These are phyloP conservation scores for Actinidia chinensis DNA, from an alignment of 179 eudicot genomes.

Conservation along the genomic window DNA sequence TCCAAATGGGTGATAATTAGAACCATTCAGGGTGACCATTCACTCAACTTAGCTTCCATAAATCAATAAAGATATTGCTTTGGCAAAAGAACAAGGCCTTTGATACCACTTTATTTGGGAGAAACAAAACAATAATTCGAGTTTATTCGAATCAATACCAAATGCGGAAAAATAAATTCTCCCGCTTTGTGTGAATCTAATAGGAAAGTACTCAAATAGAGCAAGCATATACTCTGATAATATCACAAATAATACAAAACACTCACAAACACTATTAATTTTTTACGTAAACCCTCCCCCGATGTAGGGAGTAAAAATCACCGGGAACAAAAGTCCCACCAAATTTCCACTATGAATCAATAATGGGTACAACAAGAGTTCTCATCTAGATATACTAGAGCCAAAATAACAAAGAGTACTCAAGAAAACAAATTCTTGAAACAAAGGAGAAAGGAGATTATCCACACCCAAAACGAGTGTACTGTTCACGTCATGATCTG, in stretches of 20 bases:
- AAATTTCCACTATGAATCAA: slow-evolving; percentile 3
- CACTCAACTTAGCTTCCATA: not conserved
- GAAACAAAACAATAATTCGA: too few species aligned
- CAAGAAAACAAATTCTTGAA: not conserved
- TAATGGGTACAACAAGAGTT: not conserved
- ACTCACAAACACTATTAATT: not conserved
- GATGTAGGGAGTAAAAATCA: not conserved
- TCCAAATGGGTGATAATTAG: slow-evolving; percentile 22
- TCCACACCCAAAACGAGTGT: not conserved
- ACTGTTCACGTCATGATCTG: not conserved
- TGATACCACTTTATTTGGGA: not conserved
- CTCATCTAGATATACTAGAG: not conserved
- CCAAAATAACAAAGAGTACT: not conserved
- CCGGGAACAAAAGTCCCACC: not conserved
- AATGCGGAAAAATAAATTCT: not conserved
- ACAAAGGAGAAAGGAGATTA: not conserved
- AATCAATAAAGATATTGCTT: not conserved
- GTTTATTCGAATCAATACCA: too few species aligned
- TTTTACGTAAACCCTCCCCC: not conserved
- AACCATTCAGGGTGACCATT: slow-evolving; percentile 14
- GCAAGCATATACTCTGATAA: too few species aligned
- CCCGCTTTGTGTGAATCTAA: not conserved
- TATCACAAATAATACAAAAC: too few species aligned
- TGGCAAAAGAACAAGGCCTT: not conserved
- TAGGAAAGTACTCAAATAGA: not conserved